Conservation (phyloP, 2,329 filamentous ascomycete species). For the Emmonsiellopsis sp. region DNA sequence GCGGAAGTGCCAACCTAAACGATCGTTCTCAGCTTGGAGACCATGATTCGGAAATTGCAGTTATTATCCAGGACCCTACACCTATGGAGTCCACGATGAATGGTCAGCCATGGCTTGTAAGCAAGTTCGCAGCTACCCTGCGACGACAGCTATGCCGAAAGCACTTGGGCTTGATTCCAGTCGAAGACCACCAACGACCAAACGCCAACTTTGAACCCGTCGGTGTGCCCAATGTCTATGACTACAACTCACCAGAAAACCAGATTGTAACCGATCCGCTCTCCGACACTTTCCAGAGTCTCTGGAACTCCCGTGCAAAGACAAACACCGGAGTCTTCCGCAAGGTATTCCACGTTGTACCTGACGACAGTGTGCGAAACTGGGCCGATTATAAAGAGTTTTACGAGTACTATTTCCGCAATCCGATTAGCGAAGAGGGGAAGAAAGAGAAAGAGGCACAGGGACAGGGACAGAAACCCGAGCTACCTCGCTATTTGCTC, state of each 20-base stretch:
- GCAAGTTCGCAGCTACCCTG: constrained; percentile 67
- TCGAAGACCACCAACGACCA: constrained; percentile 57
- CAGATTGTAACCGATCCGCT: constrained; percentile 49
- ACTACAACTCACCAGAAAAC: constrained; percentile 42
- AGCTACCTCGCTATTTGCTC: constrained; percentile 57
- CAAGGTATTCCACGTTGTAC: constrained; percentile 54
- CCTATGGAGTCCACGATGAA: constrained; percentile 64
- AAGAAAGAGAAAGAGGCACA: constrained; percentile 30
- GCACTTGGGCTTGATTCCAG: constrained; percentile 70
- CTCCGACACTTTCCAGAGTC: constrained; percentile 43
- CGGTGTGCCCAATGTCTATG: constrained; percentile 45
- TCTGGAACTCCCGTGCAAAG: constrained; percentile 50
- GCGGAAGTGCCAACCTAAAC: constrained; percentile 64
- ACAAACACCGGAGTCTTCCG: constrained; percentile 53
- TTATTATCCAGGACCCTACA: constrained; percentile 71
- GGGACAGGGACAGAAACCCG: constrained; percentile 22
- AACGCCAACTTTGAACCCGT: constrained; percentile 50
- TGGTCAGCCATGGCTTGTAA: constrained; percentile 60
- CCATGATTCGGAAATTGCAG: constrained; percentile 84
- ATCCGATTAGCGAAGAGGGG: constrained; percentile 20
- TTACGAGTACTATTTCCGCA: constrained; percentile 51
- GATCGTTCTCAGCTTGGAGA: constrained; percentile 69
- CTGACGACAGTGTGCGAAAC: constrained; percentile 47
- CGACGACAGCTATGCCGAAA: constrained; percentile 83
- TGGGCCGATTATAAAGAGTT: constrained; percentile 57